Base-by-base conservation (phyloP, 2,329 filamentous ascomycete genomes). In the Sporothrix curviconia region DNA sequence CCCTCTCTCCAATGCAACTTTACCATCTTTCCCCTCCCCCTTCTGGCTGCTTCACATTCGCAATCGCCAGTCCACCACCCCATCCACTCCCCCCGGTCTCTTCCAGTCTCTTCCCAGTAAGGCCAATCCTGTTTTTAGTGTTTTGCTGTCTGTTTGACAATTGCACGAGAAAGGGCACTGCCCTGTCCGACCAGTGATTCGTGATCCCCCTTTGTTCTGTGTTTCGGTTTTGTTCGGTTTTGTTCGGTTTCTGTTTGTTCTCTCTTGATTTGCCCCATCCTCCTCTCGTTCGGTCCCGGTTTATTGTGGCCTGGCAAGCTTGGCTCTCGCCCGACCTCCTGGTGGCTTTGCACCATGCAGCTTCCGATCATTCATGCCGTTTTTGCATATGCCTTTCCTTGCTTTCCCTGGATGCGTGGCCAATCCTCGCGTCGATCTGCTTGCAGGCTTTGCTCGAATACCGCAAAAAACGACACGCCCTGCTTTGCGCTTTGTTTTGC, bases 301-400 rank as follows among this genome's bases (percentile, higher is more conserved):
- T n/a, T n/a, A n/a, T n/a, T n/a, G n/a, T n/a, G n/a, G n/a, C n/a
- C n/a, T n/a, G n/a, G n/a, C n/a, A n/a, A n/a, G n/a, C n/a, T n/a
- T n/a, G n/a, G n/a, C n/a, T n/a, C 32, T 39, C 15, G 1, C 42
- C 7, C 40, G 9, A 7, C 12, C 39, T 55, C 34, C 42, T 47
- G 52, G 40, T 55, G 54, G 43, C 43, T 56, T 56, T 56, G 54
- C 54, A 22, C 40, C 25, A 22, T 30, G 34, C 54, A 22, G 19
- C 24, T n/a, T n/a, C n/a, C n/a, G 43, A 56, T 56, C 43, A 49
- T 56, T 56, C 43, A 56, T 56, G 54, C 54, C 42, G 32, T 37
- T 14, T 24, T 40, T 22, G 15, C 19, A 37, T 34, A 25, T n/a
- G n/a, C n/a, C 40, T 19, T 44, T 34, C 34, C 32, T 34, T 54